Conservation (phyloP, 306 rosid genomes). For the Luffa acutangula region DNA sequence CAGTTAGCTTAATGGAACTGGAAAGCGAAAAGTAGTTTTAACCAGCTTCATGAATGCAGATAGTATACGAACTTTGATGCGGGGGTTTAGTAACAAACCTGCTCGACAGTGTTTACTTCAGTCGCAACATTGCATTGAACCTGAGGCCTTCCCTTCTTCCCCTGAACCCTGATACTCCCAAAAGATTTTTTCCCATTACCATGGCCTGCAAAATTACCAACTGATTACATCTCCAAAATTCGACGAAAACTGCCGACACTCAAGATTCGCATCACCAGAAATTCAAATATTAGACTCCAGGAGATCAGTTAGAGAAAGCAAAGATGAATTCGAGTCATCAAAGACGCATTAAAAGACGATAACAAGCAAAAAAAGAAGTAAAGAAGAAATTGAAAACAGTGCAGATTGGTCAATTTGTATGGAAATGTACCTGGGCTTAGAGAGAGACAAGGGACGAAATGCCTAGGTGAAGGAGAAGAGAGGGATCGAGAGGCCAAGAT, state of each 20-base stretch:
- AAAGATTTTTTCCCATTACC: constrained; percentile 32
- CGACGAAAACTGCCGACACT: constrained; percentile 5
- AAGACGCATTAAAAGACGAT: neutral
- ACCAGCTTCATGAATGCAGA: neutral
- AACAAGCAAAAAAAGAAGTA: neutral
- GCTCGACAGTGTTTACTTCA: constrained; percentile 59
- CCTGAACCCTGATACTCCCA: constrained; percentile 51
- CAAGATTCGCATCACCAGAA: neutral
- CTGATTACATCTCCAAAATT: constrained; percentile 5
- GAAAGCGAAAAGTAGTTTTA: neutral
- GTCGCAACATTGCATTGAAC: constrained; percentile 67
- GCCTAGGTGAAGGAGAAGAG: constrained; percentile 31
- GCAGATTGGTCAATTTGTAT: neutral
- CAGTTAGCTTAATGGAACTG: neutral
- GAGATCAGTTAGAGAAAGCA: neutral
- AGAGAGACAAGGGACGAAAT: constrained; percentile 35
- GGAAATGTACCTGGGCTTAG: constrained; percentile 42
- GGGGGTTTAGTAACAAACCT: constrained; percentile 26
- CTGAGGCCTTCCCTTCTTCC: constrained; percentile 49
- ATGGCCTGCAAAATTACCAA: constrained; percentile 40
- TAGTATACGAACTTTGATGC: neutral
- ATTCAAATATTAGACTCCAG: neutral
- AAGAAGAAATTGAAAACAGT: neutral
- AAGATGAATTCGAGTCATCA: neutral
- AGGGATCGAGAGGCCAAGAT: constrained; percentile 42